Base-by-base conservation (phyloP, 176 grass and related monocot species). In the Saccharum officinarum region DNA sequence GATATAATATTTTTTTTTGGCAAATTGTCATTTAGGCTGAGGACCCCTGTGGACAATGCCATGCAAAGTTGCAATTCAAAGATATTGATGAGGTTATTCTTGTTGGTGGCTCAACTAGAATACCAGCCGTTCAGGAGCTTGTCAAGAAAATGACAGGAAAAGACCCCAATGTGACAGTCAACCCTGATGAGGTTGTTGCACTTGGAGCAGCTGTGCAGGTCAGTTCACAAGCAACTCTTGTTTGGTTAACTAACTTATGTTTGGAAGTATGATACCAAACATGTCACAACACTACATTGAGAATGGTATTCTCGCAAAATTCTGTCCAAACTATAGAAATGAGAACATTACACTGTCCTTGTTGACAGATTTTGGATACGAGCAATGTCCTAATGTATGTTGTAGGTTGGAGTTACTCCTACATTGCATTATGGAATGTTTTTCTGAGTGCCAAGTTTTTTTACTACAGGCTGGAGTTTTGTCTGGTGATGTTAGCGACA, bases 141-240 rank as follows among this genome's bases (percentile, higher is more conserved):
- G 93, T 95, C 25, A 93, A 87, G 91, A 91, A 92, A 73, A 87
- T 93, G 88, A 95, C 93, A 13, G 91, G 93, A 69, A 95, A 93
- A 80, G 91, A 93, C 17, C 93, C 93, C 49, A 92, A 92, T 87
- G 86, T 92, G 34, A 95, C 90, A 1, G 93, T 95, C 18, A 95
- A 95, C 64, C 93, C 93, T 23, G 93, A 95, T 80, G 91, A 95
- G 73, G 93, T 95, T 67, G 93, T 95, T 71, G 91, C 93, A 36
- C 93, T 95, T 87, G 91, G 93, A 70, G 91, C 93, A 44, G 91
- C 93, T 0, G 93, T 95, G 57, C 93, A 95, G 93, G 93, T 95
- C 6, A 84, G 90, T 90, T 87, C 2, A 49, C 77, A 34, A 86
- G 2, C 40, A 54, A 68, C 60, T 42, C 65, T 30, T 79, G 31